Evolutionary conservation across 495 filamentous ascomycete genomes (phyloP).

Genomic region (Parathielavia appendiculata): DNA sequence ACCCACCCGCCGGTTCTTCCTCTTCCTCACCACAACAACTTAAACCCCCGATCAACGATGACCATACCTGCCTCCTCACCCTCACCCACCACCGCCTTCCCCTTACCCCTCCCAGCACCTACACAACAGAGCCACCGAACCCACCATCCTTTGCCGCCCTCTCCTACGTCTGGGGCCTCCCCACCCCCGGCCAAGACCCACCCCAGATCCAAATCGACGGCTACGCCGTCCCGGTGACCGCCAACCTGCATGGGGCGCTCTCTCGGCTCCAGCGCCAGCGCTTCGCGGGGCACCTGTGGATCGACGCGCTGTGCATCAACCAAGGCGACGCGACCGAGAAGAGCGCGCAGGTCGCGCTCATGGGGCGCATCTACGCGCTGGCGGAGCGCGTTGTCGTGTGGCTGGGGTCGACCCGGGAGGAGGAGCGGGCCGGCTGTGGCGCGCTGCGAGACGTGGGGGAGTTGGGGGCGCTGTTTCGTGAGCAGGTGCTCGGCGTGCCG

Average conservation of each 20-base stretch:
- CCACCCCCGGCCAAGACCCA: neutral
- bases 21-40: too few relatives aligned
- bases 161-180: conserved; percentile 9
- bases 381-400: conserved; percentile 30
- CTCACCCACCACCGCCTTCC: neutral
- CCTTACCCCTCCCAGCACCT: too few relatives aligned
- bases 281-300: conserved; percentile 14
- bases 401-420: conserved; percentile 28
- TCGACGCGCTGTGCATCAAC: conserved; percentile 41
- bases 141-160: neutral
- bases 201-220: neutral
- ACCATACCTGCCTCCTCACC: neutral
- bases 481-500: neutral
- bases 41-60: neutral
- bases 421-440: too few relatives aligned
- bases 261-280: neutral
- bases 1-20: too few relatives aligned
- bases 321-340: conserved; percentile 31
- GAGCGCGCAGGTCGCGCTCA: conserved; percentile 30
- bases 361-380: conserved; percentile 31
- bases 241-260: neutral
- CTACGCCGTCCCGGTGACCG: neutral
- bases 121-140: neutral
- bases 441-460: conserved; percentile 15
- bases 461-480: neutral